Evolutionary conservation across 768 basidiomycete species (phyloP).

Genomic region (Clitopilus passeckerianus): DNA sequence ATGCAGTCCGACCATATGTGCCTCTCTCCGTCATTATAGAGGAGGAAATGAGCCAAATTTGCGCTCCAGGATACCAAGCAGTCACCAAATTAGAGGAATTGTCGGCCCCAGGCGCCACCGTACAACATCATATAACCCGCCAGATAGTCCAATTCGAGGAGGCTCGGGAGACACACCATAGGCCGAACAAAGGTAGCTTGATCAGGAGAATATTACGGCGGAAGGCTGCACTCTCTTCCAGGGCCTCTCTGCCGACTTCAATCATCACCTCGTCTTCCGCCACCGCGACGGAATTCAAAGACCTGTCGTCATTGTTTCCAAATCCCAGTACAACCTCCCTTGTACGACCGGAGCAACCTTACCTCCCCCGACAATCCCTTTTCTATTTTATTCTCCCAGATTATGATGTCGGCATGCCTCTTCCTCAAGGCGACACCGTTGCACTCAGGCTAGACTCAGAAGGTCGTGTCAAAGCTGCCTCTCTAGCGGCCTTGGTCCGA

Average conservation of each 20-base stretch:
- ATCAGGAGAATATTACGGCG: conserved; percentile 13
- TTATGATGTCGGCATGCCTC: conserved; percentile 20
- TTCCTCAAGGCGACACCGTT: conserved; percentile 15
- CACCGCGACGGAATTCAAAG: conserved; percentile 1
- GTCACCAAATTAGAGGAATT: not conserved
- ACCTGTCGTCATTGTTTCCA: not conserved
- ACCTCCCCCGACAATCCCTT: conserved; percentile 20
- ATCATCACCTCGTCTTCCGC: conserved; percentile 6
- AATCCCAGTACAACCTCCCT: not conserved
- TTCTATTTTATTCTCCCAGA: conserved; percentile 8
- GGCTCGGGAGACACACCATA: not conserved
- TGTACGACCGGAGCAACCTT: conserved; percentile 7
- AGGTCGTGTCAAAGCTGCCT: conserved; percentile 24
- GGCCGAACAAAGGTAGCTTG: conserved; percentile 1
- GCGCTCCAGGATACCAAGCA: not conserved
- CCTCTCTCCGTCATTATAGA: conserved; percentile 8
- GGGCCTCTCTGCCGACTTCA: conserved; percentile 5
- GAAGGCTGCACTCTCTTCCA: conserved; percentile 4
- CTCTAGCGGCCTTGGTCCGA: conserved; percentile 37
- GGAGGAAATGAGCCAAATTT: conserved; percentile 3
- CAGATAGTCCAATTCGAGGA: too few relatives aligned
- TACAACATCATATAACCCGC: too few relatives aligned
- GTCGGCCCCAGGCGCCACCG: too few relatives aligned
- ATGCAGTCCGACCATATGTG: conserved; percentile 1
- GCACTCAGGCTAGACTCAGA: conserved; percentile 18